Evolutionary conservation across 1,139 yeast species (phyloP).

Genomic region (Debaryomyces nepalensis): DNA sequence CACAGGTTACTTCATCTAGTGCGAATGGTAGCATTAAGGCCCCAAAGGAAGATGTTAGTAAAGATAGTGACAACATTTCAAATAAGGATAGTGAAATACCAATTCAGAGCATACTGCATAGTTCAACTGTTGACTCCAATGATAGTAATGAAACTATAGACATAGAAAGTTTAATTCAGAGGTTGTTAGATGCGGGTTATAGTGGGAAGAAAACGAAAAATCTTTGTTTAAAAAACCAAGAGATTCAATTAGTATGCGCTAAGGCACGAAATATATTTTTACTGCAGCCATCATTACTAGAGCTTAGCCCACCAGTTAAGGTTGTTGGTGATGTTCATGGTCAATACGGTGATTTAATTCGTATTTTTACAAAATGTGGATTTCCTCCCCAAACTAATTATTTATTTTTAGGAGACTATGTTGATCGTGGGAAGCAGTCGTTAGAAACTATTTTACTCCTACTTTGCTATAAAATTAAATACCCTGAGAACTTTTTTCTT

Average conservation of each 20-base stretch:
- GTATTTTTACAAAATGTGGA: constrained; percentile 78
- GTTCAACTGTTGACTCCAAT: constrained; percentile 3
- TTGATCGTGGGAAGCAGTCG: constrained; percentile 84
- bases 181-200: constrained; percentile 92
- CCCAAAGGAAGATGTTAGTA: not conserved
- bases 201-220: constrained; percentile 89
- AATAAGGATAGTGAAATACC: constrained; percentile 1
- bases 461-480: constrained; percentile 76
- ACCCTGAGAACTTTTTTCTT: constrained; percentile 83
- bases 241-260: constrained; percentile 83
- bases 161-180: constrained; percentile 86
- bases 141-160: constrained; percentile 46
- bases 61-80: constrained; percentile 1
- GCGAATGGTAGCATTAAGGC: constrained; percentile 4
- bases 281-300: constrained; percentile 76
- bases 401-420: constrained; percentile 82
- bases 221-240: constrained; percentile 85
- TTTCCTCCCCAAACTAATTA: constrained; percentile 81
- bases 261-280: constrained; percentile 69
- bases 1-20: constrained; percentile 26
- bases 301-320: constrained; percentile 82
- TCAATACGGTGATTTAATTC: constrained; percentile 73
- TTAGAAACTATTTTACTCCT: constrained; percentile 75
- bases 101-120: constrained; percentile 3
- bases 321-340: constrained; percentile 91